Evolutionary conservation across 768 basidiomycete species (phyloP).

Genomic region (Leucocoprinus sp.): DNA sequence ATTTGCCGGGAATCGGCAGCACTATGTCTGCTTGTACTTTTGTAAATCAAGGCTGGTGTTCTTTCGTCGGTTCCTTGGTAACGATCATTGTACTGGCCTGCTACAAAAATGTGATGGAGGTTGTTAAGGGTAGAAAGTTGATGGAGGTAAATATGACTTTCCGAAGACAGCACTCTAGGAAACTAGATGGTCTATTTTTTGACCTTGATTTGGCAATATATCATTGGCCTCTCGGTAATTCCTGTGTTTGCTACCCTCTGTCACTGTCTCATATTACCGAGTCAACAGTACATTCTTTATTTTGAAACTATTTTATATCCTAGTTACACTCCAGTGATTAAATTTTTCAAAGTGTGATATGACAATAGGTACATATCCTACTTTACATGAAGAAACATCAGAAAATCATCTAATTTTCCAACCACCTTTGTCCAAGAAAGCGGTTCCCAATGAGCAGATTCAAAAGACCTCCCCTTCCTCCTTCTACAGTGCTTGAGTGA

Average conservation of each 20-base stretch:
- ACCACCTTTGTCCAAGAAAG: too few relatives aligned
- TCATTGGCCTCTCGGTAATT: conserved; percentile 64
- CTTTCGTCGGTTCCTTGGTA: conserved; percentile 50
- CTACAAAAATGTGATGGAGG: conserved; percentile 59
- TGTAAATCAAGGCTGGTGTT: conserved; percentile 74
- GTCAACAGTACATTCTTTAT: too few relatives aligned
- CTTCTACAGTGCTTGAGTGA: too few relatives aligned
- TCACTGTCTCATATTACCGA: conserved; percentile 70
- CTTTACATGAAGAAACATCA: too few relatives aligned
- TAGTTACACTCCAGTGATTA: too few relatives aligned
- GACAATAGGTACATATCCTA: too few relatives aligned
- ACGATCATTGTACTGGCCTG: conserved; percentile 56
- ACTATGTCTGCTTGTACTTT: conserved; percentile 71
- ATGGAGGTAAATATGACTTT: conserved; percentile 42
- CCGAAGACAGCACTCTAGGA: background rate
- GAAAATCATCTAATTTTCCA: too few relatives aligned
- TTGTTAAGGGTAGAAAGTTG: conserved; percentile 53
- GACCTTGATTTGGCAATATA: conserved; percentile 60
- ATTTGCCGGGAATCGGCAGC: conserved; percentile 70
- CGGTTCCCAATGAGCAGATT: too few relatives aligned
- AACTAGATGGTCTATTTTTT: background rate
- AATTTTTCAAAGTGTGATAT: too few relatives aligned
- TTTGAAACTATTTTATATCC: too few relatives aligned
- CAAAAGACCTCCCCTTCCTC: too few relatives aligned
- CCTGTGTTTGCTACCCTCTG: conserved; percentile 72